A percentile compares a stretch with the other conserved stretches of the same genome.
Conservation (phyloP, 305 asterid genomes). For the Fraxinus paxiana region DNA sequence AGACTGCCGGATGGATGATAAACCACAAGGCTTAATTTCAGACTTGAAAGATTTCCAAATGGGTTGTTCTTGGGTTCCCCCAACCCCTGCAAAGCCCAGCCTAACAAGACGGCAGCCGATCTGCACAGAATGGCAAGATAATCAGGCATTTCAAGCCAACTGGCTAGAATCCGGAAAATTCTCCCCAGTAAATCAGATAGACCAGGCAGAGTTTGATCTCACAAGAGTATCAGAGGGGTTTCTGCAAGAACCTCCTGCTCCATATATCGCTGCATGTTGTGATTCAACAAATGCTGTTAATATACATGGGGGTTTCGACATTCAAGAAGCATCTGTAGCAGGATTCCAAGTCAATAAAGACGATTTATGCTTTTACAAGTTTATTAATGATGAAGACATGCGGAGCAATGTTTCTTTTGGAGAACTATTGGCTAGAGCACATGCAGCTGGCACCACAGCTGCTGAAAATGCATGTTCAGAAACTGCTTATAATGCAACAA, state of each 20-base stretch:
- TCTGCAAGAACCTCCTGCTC: background rate
- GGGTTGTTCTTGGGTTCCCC: slow-evolving; percentile 53
- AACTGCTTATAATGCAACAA: background rate
- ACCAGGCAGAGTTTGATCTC: slow-evolving; percentile 20
- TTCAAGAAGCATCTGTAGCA: background rate
- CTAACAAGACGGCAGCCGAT: slow-evolving; percentile 34
- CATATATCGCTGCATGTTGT: background rate
- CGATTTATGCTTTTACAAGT: background rate
- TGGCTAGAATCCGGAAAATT: slow-evolving; percentile 20
- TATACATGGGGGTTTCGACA: slow-evolving; percentile 4
- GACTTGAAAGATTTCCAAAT: slow-evolving; percentile 28
- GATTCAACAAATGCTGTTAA: slow-evolving; percentile 19
- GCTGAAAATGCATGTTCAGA: slow-evolving; percentile 21
- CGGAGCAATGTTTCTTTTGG: slow-evolving; percentile 38
- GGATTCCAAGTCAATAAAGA: background rate
- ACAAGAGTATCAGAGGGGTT: background rate
- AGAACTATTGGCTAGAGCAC: slow-evolving; percentile 47
- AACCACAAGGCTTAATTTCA: slow-evolving; percentile 32
- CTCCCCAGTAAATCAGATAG: slow-evolving; percentile 13
- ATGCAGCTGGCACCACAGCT: slow-evolving; percentile 7
- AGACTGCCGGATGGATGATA: slow-evolving; percentile 42
- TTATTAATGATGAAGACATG: slow-evolving; percentile 21
- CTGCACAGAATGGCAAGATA: slow-evolving; percentile 33
- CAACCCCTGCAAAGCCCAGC: slow-evolving; percentile 59
- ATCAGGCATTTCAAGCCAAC: slow-evolving; percentile 16